Percentiles rank a stretch among this genome's conserved stretches.
These are phyloP conservation scores for Cordyceps militaris DNA, from an alignment of 2,329 filamentous ascomycete genomes.

Conservation along the genomic window DNA sequence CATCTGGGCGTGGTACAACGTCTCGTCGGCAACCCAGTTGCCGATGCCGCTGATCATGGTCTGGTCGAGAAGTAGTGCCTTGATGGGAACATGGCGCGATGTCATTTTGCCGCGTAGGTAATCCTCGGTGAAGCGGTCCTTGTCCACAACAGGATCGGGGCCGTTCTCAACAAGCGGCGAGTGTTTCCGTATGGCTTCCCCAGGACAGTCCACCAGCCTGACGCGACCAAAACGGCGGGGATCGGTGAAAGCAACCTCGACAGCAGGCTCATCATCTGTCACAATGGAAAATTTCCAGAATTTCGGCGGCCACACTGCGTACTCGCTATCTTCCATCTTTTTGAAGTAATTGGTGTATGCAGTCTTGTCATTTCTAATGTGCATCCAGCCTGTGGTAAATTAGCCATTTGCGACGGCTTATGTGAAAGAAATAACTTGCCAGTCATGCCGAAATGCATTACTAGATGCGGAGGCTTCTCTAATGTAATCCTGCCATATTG, in stretches of 20 bases:
- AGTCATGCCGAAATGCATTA: slow-evolving; percentile 81
- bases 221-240: slow-evolving; percentile 71
- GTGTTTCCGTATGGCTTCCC: slow-evolving; percentile 64
- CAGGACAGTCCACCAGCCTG: slow-evolving; percentile 73
- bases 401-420: background rate
- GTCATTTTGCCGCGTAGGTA: slow-evolving; percentile 68
- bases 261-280: slow-evolving; percentile 45
- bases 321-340: slow-evolving; percentile 53
- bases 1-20: slow-evolving; percentile 79
- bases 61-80: slow-evolving; percentile 83
- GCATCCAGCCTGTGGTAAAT: slow-evolving; percentile 61
- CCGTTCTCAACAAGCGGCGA: slow-evolving; percentile 86
- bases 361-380: slow-evolving; percentile 72
- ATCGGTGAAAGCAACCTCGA: slow-evolving; percentile 76
- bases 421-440: slow-evolving; percentile 27
- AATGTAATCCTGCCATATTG: slow-evolving; percentile 38
- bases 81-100: slow-evolving; percentile 77
- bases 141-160: slow-evolving; percentile 83
- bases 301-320: slow-evolving; percentile 73
- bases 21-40: slow-evolving; percentile 96
- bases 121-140: slow-evolving; percentile 64
- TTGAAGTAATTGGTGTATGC: slow-evolving; percentile 80
- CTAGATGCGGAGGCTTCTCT: slow-evolving; percentile 71
- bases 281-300: slow-evolving; percentile 82
- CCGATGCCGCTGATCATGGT: slow-evolving; percentile 84